Evolutionary conservation across 1,284 basidiomycete species (phyloP).

Genomic region (Irpex sp.): DNA sequence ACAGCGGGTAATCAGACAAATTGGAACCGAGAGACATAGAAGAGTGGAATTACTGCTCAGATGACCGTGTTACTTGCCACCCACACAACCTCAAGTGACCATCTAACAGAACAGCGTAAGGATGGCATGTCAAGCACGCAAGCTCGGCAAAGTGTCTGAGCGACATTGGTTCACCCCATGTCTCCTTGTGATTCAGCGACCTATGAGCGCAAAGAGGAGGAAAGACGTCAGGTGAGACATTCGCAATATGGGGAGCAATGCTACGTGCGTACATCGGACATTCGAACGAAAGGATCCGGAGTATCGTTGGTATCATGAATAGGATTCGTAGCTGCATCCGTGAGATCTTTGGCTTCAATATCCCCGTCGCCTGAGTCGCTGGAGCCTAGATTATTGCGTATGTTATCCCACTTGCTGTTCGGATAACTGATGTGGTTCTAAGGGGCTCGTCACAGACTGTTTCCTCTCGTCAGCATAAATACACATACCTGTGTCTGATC

Average conservation of each 20-base stretch:
- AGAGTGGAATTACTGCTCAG: slow-evolving; percentile 18
- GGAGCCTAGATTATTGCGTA: slow-evolving; percentile 56
- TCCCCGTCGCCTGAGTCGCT: slow-evolving; percentile 1
- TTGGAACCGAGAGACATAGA: not conserved
- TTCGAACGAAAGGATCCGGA: not conserved
- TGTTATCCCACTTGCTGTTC: slow-evolving; percentile 66
- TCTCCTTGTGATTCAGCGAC: slow-evolving; percentile 23
- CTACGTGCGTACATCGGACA: not conserved
- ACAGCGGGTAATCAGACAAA: not conserved
- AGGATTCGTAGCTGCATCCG: slow-evolving; percentile 36
- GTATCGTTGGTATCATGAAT: slow-evolving; percentile 36
- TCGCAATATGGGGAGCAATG: not conserved
- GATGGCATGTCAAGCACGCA: slow-evolving; percentile 2
- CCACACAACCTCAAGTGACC: slow-evolving; percentile 59
- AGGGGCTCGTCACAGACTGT: not conserved
- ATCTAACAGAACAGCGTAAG: slow-evolving; percentile 23
- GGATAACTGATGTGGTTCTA: slow-evolving; percentile 71
- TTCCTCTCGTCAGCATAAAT: not conserved
- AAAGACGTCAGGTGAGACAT: not conserved
- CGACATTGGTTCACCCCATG: slow-evolving; percentile 40
- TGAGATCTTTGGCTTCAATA: slow-evolving; percentile 15
- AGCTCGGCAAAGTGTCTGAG: not conserved
- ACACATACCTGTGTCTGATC: slow-evolving; percentile 47
- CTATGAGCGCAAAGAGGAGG: not conserved
- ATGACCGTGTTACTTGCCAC: slow-evolving; percentile 59